Percentiles rank a stretch among this genome's conserved stretches.
Conservation (phyloP, 2,329 filamentous ascomycete species). For the Metarhizium album region DNA sequence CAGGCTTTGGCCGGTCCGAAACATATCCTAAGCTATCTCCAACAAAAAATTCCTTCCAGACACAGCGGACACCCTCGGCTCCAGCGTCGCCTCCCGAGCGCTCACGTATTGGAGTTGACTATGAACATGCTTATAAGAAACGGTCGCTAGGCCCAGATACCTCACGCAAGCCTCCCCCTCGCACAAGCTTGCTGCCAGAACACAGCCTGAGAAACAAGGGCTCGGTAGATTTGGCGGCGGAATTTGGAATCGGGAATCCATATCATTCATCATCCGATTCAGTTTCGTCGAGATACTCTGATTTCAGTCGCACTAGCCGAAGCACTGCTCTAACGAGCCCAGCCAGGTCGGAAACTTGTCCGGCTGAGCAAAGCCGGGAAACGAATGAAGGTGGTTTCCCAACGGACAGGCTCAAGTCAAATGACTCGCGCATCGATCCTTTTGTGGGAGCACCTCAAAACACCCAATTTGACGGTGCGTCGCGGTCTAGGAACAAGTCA, state of each 20-base stretch:
- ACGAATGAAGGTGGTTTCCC: constrained; percentile 46
- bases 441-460: constrained; percentile 17
- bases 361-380: constrained; percentile 37
- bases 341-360: constrained; percentile 20
- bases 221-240: constrained; percentile 45
- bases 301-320: constrained; percentile 45
- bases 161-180: constrained; percentile 41
- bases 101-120: constrained; percentile 16
- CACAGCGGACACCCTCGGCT: constrained; percentile 32
- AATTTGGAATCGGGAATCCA: constrained; percentile 51
- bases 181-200: constrained; percentile 35
- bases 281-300: constrained; percentile 53
- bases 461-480: constrained; percentile 8
- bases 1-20: constrained; percentile 34
- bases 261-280: constrained; percentile 56
- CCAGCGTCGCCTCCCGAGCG: constrained; percentile 32
- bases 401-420: constrained; percentile 25
- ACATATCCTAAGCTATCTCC: constrained; percentile 38
- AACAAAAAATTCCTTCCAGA: constrained; percentile 25
- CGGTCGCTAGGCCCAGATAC: constrained; percentile 38
- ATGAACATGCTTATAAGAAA: constrained; percentile 23
- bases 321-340: constrained; percentile 48
- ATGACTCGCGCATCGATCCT: constrained; percentile 24
- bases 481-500: background rate
- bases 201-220: constrained; percentile 23